phyloP scores from a whole-genome alignment of 2,329 filamentous ascomycete genomes.

The Cladosporium velox region DNA sequence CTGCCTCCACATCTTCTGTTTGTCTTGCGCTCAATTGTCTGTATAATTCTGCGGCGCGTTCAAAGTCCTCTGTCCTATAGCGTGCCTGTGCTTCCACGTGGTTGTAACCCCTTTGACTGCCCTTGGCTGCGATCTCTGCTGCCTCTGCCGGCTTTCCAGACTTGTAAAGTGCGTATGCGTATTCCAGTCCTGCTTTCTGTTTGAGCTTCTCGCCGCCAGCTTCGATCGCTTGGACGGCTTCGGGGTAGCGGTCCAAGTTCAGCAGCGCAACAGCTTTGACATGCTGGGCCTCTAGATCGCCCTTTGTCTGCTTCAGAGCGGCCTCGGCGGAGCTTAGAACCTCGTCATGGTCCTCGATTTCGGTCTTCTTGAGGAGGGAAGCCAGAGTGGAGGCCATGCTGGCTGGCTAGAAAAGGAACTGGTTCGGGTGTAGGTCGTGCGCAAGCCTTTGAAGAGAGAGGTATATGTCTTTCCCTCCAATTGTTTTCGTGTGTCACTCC shows the following conservation, averaged over 20 bases:
- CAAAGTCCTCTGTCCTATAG: slow-evolving; percentile 74
- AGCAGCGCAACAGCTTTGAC: slow-evolving; percentile 73
- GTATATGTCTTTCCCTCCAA: background rate
- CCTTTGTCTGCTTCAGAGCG: slow-evolving; percentile 60
- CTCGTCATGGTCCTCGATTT: slow-evolving; percentile 72
- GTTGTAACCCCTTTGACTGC: slow-evolving; percentile 52
- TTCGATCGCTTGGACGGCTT: slow-evolving; percentile 69
- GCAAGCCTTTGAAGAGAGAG: background rate
- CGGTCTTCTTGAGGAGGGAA: slow-evolving; percentile 58
- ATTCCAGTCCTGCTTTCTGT: slow-evolving; percentile 65
- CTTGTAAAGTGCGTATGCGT: slow-evolving; percentile 83
- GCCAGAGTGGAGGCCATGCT: slow-evolving; percentile 49
- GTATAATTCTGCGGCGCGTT: slow-evolving; percentile 66
- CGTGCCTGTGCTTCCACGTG: slow-evolving; percentile 67
- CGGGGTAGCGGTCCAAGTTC: slow-evolving; percentile 79
- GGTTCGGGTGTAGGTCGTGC: background rate
- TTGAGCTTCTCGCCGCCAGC: slow-evolving; percentile 64
- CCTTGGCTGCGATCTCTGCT: slow-evolving; percentile 50
- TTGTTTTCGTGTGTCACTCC: background rate
- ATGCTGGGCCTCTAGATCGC: slow-evolving; percentile 63
- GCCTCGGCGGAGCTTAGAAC: slow-evolving; percentile 65
- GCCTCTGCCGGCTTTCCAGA: slow-evolving; percentile 69
- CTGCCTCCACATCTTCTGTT: slow-evolving; percentile 65
- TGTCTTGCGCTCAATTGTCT: slow-evolving; percentile 54
- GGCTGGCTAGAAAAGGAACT: background rate